phyloP scores from a whole-genome alignment of 2,329 filamentous ascomycete species.

The Colletotrichum chlorophyti region DNA sequence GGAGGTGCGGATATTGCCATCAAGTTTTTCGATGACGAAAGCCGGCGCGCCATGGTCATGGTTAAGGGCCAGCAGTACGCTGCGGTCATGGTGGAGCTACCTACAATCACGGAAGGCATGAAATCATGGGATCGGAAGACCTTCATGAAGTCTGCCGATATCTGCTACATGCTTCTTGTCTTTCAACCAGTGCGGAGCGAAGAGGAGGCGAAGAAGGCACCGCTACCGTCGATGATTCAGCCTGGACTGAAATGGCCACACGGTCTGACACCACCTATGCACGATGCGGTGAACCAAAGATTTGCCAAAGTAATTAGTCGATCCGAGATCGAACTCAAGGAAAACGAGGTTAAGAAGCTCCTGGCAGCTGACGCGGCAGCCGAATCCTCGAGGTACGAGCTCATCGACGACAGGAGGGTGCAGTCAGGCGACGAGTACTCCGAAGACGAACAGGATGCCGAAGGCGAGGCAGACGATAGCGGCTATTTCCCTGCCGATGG shows the following conservation, averaged over 20 bases:
- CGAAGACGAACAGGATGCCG: conserved; percentile 60
- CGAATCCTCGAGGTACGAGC: conserved; percentile 66
- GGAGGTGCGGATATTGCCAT: conserved; percentile 81
- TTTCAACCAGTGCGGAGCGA: conserved; percentile 72
- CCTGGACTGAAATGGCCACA: conserved; percentile 78
- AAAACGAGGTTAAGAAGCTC: conserved; percentile 78
- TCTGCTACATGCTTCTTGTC: conserved; percentile 88
- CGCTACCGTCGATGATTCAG: conserved; percentile 77
- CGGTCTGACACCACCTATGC: conserved; percentile 87
- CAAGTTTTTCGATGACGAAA: conserved; percentile 78
- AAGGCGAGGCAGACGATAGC: conserved; percentile 53
- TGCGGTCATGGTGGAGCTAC: conserved; percentile 81
- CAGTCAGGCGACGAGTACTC: conserved; percentile 59
- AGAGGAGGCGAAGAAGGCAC: conserved; percentile 67
- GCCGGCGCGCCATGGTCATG: conserved; percentile 74
- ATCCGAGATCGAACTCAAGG: conserved; percentile 84
- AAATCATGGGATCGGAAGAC: conserved; percentile 91
- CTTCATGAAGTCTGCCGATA: conserved; percentile 88
- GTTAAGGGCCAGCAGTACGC: conserved; percentile 77
- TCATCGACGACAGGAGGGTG: conserved; percentile 59
- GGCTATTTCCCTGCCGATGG: conserved; percentile 45
- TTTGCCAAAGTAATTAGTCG: conserved; percentile 85
- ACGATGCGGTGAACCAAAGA: conserved; percentile 80
- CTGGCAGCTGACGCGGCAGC: conserved; percentile 73
- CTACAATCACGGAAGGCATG: conserved; percentile 88